Evolutionary conservation across 805 yeast genomes (phyloP), one percentile per base, ranked within the genome.

Genomic region (Wickerhamomyces ciferrii): DNA sequence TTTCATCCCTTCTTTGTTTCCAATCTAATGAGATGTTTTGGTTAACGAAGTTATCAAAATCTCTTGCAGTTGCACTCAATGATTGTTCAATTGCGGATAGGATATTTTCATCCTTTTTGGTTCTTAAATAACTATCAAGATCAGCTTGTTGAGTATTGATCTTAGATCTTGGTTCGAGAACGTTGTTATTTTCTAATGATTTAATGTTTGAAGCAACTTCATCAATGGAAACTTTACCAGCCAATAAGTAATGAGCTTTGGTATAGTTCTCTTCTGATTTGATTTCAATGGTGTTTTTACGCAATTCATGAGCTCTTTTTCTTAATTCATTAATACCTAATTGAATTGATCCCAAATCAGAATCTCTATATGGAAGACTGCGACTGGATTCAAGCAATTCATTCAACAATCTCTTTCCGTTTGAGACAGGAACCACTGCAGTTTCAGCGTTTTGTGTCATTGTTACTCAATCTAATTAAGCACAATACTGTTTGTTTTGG

Each of bases 211-310:
- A 67, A 53, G 87, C 90, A 36, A 91, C 81, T 47, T 88, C 94
- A 55, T 88, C 96, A 43, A 92, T 83, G 38, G 87, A 77, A 1
- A 97, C 97, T 58, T 92, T 84, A 1, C 91, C 87, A 6, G 97
- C 96, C 39, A 92, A 70, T 36, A 94, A 69, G 62, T 94, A 94
- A 60, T 94, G 98, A 2, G 87, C 94, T 56, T 81, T 83, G 2
- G 89, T 83, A 57, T 68, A 75, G 5, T 71, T 72, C 39, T 68
- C 63, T 10, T 57, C 54, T 39, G 69, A 69, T 14, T 61, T 56
- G 18, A 60, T 60, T 34, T 71, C 74, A 18, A 60, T 58, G 35
- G 56, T 62, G n/a, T 62, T 61, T 47, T 72, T 75, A 46, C 89
- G 71, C 56, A 84, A 68, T 41, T 72, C 76, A 45, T 70, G 71